Evolutionary conservation across 202 grass and related monocot genomes (phyloP), one percentile per base, ranked within the genome.

Genomic region (Carex sylvatica): DNA sequence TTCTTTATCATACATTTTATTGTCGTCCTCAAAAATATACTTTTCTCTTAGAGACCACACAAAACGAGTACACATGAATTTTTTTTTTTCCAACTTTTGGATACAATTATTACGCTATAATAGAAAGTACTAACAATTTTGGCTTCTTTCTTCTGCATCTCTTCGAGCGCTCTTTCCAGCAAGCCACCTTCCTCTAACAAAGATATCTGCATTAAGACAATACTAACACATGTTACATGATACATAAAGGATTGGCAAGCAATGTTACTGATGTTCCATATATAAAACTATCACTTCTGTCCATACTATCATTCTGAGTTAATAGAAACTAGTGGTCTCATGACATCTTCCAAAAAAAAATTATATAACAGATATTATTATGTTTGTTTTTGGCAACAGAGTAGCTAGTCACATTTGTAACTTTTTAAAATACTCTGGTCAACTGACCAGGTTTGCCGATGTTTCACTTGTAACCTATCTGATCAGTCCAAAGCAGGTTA

Each of bases 131-230:
- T 88, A 84, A 97, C 97, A 85, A 99, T 99, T 86, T 92, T 99
- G 83, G 76, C 74, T 61, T 97, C 93, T 83, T 94, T 99, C 78
- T 85, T 94, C 53, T 91, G 84, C 93, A 99, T 92, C 75, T 99
- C 93, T 49, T 99, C 91, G 83, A 99, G 88, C 60, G 91, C 91
- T 83, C 88, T 92, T 52, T 94, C 93, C 82, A 94, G 90, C 88
- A 92, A 83, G n/a, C 84, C 97, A 69, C 93, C 86, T 94, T 99
- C 93, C 87, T 97, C 97, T 83, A 94, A 88, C 85, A 99, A 84
- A 44, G 97, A 94, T 87, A 99, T 92, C 97, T 99, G 83, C 5
- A 52, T 61, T 71, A 88, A 47, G 85, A 53, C 65, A 89, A 61
- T 23, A 84, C 62, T 14, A 87, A 53, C 80, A 63, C 65, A 86